phyloP scores from a whole-genome alignment of 2,329 filamentous ascomycete species.

The Colletotrichum magnum region DNA sequence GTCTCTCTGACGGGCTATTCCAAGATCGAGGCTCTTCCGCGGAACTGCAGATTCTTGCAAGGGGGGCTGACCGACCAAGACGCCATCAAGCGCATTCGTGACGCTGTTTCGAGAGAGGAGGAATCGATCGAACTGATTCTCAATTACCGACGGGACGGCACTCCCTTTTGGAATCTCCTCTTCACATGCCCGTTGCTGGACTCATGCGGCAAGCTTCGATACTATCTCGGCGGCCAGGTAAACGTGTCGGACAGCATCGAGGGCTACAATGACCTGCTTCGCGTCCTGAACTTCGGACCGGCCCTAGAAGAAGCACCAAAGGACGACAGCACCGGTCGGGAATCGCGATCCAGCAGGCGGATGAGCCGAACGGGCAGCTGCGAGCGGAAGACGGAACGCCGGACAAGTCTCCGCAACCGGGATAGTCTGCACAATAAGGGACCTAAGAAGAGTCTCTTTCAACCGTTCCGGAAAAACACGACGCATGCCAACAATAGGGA shows the following conservation, averaged over 20 bases:
- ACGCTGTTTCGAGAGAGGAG: slow-evolving; percentile 56
- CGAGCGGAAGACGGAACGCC: slow-evolving; percentile 36
- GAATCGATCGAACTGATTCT: slow-evolving; percentile 65
- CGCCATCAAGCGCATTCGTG: slow-evolving; percentile 57
- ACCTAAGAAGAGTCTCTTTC: slow-evolving; percentile 51
- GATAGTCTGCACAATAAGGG: slow-evolving; percentile 43
- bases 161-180: slow-evolving; percentile 70
- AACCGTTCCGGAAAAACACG: slow-evolving; percentile 48
- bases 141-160: slow-evolving; percentile 65
- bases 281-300: slow-evolving; percentile 58
- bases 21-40: slow-evolving; percentile 61
- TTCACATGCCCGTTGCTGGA: slow-evolving; percentile 68
- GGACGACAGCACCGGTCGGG: slow-evolving; percentile 21
- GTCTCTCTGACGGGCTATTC: slow-evolving; percentile 65
- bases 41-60: slow-evolving; percentile 66
- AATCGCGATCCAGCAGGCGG: slow-evolving; percentile 25
- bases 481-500: slow-evolving; percentile 38
- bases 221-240: slow-evolving; percentile 70
- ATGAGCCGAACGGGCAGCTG: slow-evolving; percentile 35
- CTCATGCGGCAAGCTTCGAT: slow-evolving; percentile 60
- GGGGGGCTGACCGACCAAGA: slow-evolving; percentile 60
- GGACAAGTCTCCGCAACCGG: slow-evolving; percentile 36
- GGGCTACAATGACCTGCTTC: slow-evolving; percentile 64
- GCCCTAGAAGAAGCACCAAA: slow-evolving; percentile 31
- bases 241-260: slow-evolving; percentile 69